Percentiles rank a stretch among this genome's conserved stretches.
Conservation (phyloP, 1,139 yeast species). For the Torulaspora pretoriensis region DNA sequence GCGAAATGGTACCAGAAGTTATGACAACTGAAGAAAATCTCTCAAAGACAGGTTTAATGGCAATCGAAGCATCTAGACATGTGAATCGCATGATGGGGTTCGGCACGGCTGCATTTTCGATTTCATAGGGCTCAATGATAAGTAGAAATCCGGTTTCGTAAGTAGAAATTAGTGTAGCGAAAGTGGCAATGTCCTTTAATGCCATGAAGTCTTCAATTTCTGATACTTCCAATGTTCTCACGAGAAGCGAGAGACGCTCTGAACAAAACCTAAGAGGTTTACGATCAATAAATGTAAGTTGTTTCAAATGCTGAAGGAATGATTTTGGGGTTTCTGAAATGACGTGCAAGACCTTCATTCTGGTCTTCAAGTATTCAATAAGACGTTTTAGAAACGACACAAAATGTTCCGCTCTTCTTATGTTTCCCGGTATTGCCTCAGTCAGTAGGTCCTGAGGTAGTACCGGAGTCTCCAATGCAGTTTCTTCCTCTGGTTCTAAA, state of each 20-base stretch:
- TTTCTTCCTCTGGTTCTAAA: conserved; percentile 51
- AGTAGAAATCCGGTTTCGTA: conserved; percentile 90
- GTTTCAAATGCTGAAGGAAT: conserved; percentile 87
- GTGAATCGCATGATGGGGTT: conserved; percentile 94
- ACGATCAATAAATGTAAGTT: conserved; percentile 83
- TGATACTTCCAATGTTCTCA: conserved; percentile 78
- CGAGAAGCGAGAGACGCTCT: conserved; percentile 81
- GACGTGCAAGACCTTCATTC: conserved; percentile 96
- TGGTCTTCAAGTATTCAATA: conserved; percentile 88
- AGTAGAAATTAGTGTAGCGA: conserved; percentile 92
- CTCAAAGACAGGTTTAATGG: conserved; percentile 94
- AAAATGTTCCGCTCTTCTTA: conserved; percentile 94
- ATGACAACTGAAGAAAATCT: conserved; percentile 90
- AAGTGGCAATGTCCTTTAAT: conserved; percentile 90
- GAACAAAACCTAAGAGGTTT: conserved; percentile 91
- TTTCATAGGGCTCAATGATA: conserved; percentile 91
- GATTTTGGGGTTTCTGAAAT: conserved; percentile 95
- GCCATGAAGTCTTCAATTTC: conserved; percentile 93
- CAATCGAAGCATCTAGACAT: conserved; percentile 95
- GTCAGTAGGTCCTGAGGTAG: conserved; percentile 77
- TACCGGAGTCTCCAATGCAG: conserved; percentile 83
- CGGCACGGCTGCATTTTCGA: conserved; percentile 96
- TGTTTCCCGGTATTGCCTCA: conserved; percentile 96
- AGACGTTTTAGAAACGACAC: conserved; percentile 87
- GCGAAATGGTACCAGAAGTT: conserved; percentile 97